Evolutionary conservation across 805 yeast genomes (phyloP).

Genomic region (Pichia ethanolica): DNA sequence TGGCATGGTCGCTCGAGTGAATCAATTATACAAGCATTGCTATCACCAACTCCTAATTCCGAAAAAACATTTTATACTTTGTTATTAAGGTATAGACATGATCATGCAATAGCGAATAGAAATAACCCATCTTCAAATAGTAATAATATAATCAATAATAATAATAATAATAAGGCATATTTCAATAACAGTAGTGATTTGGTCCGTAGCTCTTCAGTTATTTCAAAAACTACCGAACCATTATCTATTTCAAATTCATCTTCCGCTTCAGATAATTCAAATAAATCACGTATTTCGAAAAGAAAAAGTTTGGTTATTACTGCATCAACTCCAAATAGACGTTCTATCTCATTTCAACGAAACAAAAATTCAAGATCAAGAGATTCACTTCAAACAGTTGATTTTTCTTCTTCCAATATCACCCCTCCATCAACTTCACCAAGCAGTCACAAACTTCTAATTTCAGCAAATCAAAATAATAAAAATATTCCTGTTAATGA

Average conservation of each 20-base stretch:
- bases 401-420: background rate
- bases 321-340: conserved; percentile 39
- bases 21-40: conserved; percentile 23
- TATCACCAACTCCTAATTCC: conserved; percentile 25
- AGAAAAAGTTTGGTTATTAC: conserved; percentile 37
- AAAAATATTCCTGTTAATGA: background rate
- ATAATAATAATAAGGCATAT: conserved; percentile 9
- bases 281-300: conserved; percentile 11
- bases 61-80: conserved; percentile 34
- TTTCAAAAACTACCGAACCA: conserved; percentile 22
- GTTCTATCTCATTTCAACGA: conserved; percentile 40
- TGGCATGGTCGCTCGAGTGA: conserved; percentile 48
- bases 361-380: conserved; percentile 14
- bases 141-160: background rate
- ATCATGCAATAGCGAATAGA: conserved; percentile 15
- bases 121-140: background rate
- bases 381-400: conserved; percentile 13
- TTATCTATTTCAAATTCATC: conserved; percentile 4
- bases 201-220: conserved; percentile 26
- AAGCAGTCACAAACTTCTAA: background rate
- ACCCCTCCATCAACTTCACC: conserved; percentile 3
- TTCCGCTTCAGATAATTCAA: background rate
- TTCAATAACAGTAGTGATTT: conserved; percentile 12
- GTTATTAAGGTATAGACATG: conserved; percentile 30
- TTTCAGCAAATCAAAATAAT: background rate